Conservation (phyloP, 2,329 filamentous ascomycete species). For the Pezicula rhizophila region DNA sequence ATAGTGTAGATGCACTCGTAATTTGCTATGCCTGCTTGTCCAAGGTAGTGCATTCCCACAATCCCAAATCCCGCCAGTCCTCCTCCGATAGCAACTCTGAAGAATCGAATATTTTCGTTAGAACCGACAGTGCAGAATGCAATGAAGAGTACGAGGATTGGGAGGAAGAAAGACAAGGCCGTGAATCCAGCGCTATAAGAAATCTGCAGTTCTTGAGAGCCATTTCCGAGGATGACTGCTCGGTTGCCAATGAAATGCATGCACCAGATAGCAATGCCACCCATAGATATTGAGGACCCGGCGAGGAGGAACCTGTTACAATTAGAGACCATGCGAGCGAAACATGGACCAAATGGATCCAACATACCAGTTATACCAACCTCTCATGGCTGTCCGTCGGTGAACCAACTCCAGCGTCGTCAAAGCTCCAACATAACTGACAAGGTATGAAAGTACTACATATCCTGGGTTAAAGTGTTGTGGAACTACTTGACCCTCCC, state of each 20-base stretch:
- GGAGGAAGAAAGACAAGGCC: conserved; percentile 71
- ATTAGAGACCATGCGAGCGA: too few relatives aligned
- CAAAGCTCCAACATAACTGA: conserved; percentile 69
- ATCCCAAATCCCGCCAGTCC: conserved; percentile 67
- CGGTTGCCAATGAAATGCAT: conserved; percentile 82
- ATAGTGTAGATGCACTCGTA: conserved; percentile 62
- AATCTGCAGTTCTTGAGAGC: conserved; percentile 59
- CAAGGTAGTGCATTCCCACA: conserved; percentile 82
- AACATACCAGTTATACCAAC: conserved; percentile 62
- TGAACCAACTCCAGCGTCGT: conserved; percentile 81
- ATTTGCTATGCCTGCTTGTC: conserved; percentile 77
- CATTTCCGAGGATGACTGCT: conserved; percentile 65
- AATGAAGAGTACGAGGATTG: conserved; percentile 65
- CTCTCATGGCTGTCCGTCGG: conserved; percentile 62
- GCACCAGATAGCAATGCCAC: conserved; percentile 68
- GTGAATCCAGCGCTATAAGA: conserved; percentile 69
- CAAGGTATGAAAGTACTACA: conserved; percentile 60
- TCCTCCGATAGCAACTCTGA: conserved; percentile 57
- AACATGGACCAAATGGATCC: background rate
- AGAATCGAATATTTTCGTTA: conserved; percentile 49
- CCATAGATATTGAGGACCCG: conserved; percentile 64
- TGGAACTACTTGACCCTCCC: conserved; percentile 38
- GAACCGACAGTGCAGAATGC: conserved; percentile 67
- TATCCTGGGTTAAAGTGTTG: conserved; percentile 52
- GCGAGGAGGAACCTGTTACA: conserved; percentile 51